Conservation (phyloP, 805 yeast species). For the Brettanomyces naardenensis region DNA sequence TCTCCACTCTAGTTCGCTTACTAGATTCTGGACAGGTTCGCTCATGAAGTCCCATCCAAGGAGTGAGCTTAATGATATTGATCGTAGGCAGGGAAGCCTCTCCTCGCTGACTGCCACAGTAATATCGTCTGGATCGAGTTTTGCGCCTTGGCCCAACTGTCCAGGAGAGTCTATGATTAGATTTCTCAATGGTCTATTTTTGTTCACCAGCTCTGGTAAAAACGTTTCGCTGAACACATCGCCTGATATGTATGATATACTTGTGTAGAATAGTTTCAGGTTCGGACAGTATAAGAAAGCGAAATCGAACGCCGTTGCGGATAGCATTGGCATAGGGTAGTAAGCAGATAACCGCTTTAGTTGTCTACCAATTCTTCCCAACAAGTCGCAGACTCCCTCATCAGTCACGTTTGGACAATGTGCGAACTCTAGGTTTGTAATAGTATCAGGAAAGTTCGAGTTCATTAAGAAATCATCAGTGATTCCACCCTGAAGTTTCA, state of each 20-base stretch:
- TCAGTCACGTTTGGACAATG: conserved; percentile 79
- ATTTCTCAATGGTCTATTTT: conserved; percentile 41
- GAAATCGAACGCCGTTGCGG: conserved; percentile 61
- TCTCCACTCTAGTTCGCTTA: conserved; percentile 61
- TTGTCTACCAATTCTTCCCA: conserved; percentile 58
- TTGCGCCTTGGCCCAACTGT: conserved; percentile 71
- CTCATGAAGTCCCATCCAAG: conserved; percentile 79
- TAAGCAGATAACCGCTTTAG: conserved; percentile 57
- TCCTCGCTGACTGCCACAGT: conserved; percentile 78
- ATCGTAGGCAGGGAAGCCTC: conserved; percentile 59
- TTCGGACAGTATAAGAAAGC: conserved; percentile 74
- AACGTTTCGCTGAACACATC: conserved; percentile 41
- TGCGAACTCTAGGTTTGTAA: conserved; percentile 67
- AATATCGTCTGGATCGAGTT: conserved; percentile 81
- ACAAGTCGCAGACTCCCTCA: conserved; percentile 51
- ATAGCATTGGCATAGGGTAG: conserved; percentile 84
- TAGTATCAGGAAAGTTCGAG: conserved; percentile 65
- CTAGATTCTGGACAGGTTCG: conserved; percentile 55
- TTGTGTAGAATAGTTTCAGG: conserved; percentile 50
- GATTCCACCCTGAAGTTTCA: conserved; percentile 84
- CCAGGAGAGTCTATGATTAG: conserved; percentile 81
- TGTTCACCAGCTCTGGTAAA: conserved; percentile 25
- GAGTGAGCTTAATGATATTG: conserved; percentile 61
- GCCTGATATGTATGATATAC: conserved; percentile 71
- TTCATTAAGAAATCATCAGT: conserved; percentile 68